Percentiles rank a stretch among this genome's conserved stretches.
Conservation (phyloP, 202 grass and related monocot genomes). For the Setaria viridis region DNA sequence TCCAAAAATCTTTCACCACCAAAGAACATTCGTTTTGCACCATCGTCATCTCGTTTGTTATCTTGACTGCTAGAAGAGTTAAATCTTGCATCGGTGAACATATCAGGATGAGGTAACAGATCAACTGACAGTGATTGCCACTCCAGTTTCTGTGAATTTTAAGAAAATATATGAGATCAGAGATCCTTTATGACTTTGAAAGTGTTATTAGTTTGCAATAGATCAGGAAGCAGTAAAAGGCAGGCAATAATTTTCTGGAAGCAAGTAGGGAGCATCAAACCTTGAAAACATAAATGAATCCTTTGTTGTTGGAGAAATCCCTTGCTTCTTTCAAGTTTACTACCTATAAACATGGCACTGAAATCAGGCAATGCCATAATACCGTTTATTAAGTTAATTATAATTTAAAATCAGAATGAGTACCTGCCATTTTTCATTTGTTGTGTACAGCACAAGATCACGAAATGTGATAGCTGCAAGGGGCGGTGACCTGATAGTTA, state of each 20-base stretch:
- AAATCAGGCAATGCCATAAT: slow-evolving; percentile 40
- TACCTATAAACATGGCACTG: slow-evolving; percentile 54
- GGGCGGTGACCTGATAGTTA: slow-evolving; percentile 87
- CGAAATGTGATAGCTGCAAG: slow-evolving; percentile 92
- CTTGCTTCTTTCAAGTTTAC: slow-evolving; percentile 99
- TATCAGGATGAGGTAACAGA: slow-evolving; percentile 98
- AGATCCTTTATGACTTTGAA: slow-evolving; percentile 24
- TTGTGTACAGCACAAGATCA: slow-evolving; percentile 92
- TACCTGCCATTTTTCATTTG: slow-evolving; percentile 99
- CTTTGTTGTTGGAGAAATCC: slow-evolving; percentile 93
- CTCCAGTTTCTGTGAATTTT: slow-evolving; percentile 86
- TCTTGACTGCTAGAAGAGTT: slow-evolving; percentile 70
- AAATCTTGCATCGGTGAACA: slow-evolving; percentile 89
- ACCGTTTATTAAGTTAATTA: slow-evolving; percentile 24
- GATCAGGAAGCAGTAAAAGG: slow-evolving; percentile 38
- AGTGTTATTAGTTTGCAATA: slow-evolving; percentile 9
- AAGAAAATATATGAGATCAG: slow-evolving; percentile 48
- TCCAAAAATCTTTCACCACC: slow-evolving; percentile 95
- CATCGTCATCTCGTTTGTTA: slow-evolving; percentile 82
- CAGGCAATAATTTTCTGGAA: slow-evolving; percentile 29
- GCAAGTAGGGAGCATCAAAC: slow-evolving; percentile 53
- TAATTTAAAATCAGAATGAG: slow-evolving; percentile 37
- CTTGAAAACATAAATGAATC: slow-evolving; percentile 99
- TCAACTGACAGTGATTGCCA: slow-evolving; percentile 96
- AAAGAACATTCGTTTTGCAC: slow-evolving; percentile 95